Percentiles rank a stretch among this genome's conserved stretches.
These are phyloP conservation scores for Botrytis paeoniae DNA, from an alignment of 2,329 filamentous ascomycete species.

Conservation along the genomic window DNA sequence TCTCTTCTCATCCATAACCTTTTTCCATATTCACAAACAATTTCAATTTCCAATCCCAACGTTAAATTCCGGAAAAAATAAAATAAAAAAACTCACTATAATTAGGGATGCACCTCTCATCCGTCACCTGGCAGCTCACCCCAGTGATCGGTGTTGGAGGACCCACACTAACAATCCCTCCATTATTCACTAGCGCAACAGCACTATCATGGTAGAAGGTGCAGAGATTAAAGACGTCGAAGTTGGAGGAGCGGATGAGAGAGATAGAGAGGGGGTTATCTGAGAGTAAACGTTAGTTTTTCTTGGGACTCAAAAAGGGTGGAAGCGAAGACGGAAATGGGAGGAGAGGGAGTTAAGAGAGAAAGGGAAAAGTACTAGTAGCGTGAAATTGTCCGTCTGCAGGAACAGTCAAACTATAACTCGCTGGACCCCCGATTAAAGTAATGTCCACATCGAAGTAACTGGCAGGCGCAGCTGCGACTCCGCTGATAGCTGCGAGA, in stretches of 20 bases:
- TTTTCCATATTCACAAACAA: neutral
- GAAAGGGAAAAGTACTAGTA: neutral
- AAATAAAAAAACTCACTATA: constrained; percentile 1
- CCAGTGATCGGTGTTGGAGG: constrained; percentile 12
- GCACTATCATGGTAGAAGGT: neutral
- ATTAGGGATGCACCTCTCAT: constrained; percentile 12
- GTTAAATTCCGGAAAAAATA: neutral
- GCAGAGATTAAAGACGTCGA: constrained; percentile 10
- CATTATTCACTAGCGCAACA: neutral
- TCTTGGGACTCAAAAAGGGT: neutral
- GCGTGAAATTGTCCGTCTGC: constrained; percentile 4
- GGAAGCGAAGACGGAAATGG: too few relatives aligned
- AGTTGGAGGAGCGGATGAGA: constrained; percentile 19
- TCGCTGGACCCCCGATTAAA: constrained; percentile 7
- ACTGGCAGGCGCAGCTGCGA: neutral
- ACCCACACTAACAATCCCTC: constrained; percentile 9
- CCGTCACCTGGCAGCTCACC: constrained; percentile 5
- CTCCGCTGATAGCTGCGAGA: constrained; percentile 6
- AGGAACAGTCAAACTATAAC: constrained; percentile 4
- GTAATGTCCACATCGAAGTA: constrained; percentile 7
- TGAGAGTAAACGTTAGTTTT: neutral
- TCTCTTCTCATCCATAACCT: neutral
- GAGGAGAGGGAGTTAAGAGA: too few relatives aligned
- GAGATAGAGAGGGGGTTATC: constrained; percentile 15
- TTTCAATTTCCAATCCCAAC: neutral